These are phyloP conservation scores for Paralagenidium karlingii DNA, from an alignment of 352 stramenopile species.

Conservation along the genomic window DNA sequence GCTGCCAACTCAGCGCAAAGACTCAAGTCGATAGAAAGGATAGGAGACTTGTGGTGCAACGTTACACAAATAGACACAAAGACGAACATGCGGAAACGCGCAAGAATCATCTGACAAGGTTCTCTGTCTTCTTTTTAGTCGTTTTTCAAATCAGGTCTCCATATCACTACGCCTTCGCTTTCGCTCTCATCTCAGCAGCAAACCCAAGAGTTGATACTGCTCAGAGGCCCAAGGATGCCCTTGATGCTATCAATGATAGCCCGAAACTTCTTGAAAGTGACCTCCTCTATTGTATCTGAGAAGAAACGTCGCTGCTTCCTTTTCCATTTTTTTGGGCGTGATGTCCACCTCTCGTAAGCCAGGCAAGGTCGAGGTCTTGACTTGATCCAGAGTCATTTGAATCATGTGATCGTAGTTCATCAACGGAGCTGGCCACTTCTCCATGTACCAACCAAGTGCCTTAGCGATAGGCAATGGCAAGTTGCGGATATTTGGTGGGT, in stretches of 20 bases:
- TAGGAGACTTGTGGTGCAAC: neutral
- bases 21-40: neutral
- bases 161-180: no score
- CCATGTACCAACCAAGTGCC: constrained; percentile 62
- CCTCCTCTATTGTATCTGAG: constrained; percentile 90
- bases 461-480: constrained; percentile 63
- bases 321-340: constrained; percentile 87
- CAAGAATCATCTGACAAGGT: no score
- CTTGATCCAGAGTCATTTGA: constrained; percentile 62
- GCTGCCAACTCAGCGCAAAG: constrained; percentile 75
- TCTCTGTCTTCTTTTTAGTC: no score
- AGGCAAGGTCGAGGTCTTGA: constrained; percentile 71
- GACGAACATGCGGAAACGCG: no score
- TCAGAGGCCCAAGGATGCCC: no score
- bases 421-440: constrained; percentile 76
- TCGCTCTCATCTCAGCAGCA: no score
- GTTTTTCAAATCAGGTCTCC: no score
- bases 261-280: constrained; percentile 89
- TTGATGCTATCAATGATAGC: constrained; percentile 81
- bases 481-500: constrained; percentile 64
- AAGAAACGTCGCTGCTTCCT: constrained; percentile 92
- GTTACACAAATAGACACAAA: neutral
- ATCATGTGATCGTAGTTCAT: constrained; percentile 72
- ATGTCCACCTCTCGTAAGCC: constrained; percentile 77
- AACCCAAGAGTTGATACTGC: no score